Percentiles rank a stretch among this genome's conserved stretches.
phyloP scores from a whole-genome alignment of 2,329 filamentous ascomycete genomes.

The Rachicladosporium sp. region DNA sequence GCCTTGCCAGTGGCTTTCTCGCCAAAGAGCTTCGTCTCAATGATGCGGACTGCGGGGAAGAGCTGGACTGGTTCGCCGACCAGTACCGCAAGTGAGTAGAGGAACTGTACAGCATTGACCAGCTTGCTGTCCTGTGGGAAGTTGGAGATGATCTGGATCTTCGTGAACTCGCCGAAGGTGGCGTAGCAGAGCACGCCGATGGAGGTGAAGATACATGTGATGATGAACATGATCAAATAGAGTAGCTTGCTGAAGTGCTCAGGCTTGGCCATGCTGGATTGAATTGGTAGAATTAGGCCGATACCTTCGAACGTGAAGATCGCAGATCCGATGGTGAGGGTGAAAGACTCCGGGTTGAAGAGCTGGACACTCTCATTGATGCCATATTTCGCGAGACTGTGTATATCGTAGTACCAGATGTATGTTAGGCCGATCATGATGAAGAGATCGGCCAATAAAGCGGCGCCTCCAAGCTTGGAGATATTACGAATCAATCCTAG shows the following conservation, averaged over 20 bases:
- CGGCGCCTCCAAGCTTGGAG: slow-evolving; percentile 57
- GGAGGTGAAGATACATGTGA: slow-evolving; percentile 60
- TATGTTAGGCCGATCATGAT: slow-evolving; percentile 59
- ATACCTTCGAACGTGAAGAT: slow-evolving; percentile 75
- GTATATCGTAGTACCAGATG: slow-evolving; percentile 61
- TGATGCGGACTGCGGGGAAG: slow-evolving; percentile 60
- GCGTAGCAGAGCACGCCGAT: slow-evolving; percentile 64
- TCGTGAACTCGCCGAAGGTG: slow-evolving; percentile 55
- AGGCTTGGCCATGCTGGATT: slow-evolving; percentile 61
- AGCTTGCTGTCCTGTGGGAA: slow-evolving; percentile 57
- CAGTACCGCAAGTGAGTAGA: slow-evolving; percentile 63
- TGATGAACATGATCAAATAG: slow-evolving; percentile 57
- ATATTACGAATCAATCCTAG: slow-evolving; percentile 62
- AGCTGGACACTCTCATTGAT: slow-evolving; percentile 49
- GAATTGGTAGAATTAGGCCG: slow-evolving; percentile 63
- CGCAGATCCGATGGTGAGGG: slow-evolving; percentile 58
- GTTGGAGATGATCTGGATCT: slow-evolving; percentile 65
- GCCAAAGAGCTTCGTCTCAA: slow-evolving; percentile 58
- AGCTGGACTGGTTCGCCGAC: slow-evolving; percentile 63
- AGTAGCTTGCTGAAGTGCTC: slow-evolving; percentile 55
- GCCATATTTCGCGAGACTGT: slow-evolving; percentile 42
- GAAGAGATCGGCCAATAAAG: slow-evolving; percentile 58
- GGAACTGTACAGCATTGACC: slow-evolving; percentile 65
- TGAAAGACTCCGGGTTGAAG: slow-evolving; percentile 58
- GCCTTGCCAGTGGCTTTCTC: slow-evolving; percentile 52